Evolutionary conservation across 768 basidiomycete species (phyloP).

Genomic region (Rhodotorula toruloides): DNA sequence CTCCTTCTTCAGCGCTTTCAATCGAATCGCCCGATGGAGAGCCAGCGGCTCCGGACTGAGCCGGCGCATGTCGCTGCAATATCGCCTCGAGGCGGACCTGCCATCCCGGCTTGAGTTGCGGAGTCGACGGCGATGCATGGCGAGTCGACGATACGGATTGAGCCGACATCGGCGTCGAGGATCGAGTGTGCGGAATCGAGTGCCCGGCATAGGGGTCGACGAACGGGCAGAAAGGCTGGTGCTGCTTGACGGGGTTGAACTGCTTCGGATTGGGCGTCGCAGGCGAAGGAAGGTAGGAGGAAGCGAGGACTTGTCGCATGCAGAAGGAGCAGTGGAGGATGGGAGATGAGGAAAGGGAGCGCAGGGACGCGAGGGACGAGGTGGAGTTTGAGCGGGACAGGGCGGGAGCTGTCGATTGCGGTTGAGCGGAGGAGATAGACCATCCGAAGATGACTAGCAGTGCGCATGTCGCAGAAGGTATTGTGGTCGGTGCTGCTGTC

Average conservation of each 20-base stretch:
- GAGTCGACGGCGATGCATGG: background rate
- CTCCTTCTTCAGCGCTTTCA: background rate
- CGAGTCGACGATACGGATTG: background rate
- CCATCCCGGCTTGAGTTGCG: constrained; percentile 20
- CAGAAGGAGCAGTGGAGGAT: constrained; percentile 22
- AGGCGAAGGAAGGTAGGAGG: constrained; percentile 12
- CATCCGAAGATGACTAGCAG: constrained; percentile 32
- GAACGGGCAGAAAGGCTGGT: constrained; percentile 23
- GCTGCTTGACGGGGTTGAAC: constrained; percentile 17
- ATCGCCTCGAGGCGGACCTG: constrained; percentile 18
- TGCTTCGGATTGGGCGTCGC: background rate
- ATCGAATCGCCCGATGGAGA: background rate
- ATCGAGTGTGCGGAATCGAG: accelerated
- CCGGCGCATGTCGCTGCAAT: background rate
- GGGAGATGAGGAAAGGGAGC: background rate
- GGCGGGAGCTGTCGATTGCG: background rate
- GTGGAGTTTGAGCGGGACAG: constrained; percentile 17
- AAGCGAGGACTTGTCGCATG: constrained; percentile 15
- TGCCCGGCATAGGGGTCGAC: constrained; percentile 9
- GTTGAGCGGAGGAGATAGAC: background rate
- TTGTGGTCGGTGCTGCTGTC: background rate
- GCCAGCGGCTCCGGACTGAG: background rate
- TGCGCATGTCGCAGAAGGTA: background rate
- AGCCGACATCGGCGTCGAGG: background rate
- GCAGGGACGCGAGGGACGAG: constrained; percentile 16